phyloP scores from a whole-genome alignment of 1,284 basidiomycete genomes.

The Cryptococcus sp. region DNA sequence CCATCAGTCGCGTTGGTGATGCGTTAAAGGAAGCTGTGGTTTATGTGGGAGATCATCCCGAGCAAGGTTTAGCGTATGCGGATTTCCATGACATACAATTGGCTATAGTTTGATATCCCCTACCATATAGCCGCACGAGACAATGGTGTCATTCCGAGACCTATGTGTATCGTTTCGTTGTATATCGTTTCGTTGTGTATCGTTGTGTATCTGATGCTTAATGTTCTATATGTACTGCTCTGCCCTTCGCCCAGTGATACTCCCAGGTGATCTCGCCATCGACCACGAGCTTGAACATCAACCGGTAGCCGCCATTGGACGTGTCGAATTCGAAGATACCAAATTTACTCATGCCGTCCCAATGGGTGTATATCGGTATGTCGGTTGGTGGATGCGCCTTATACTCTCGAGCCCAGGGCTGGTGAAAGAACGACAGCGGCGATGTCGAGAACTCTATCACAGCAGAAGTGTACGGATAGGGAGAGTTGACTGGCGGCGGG shows the following conservation, averaged over 20 bases:
- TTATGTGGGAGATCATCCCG: too few relatives aligned
- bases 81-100: too few relatives aligned
- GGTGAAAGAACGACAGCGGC: constrained; percentile 18
- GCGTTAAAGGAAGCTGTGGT: too few relatives aligned
- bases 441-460: constrained; percentile 22
- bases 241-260: constrained; percentile 10
- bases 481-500: constrained; percentile 8
- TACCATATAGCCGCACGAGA: too few relatives aligned
- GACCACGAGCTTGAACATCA: constrained; percentile 12
- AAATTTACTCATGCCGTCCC: constrained; percentile 13
- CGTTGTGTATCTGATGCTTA: too few relatives aligned
- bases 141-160: too few relatives aligned
- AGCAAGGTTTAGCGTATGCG: too few relatives aligned
- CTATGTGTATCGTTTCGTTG: too few relatives aligned
- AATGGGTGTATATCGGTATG: constrained; percentile 13
- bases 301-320: neutral
- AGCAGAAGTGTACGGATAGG: constrained; percentile 3
- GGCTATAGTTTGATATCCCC: too few relatives aligned
- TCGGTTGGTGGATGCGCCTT: constrained; percentile 16
- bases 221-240: neutral
- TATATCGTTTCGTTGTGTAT: too few relatives aligned
- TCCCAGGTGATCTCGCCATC: constrained; percentile 15
- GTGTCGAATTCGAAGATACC: constrained; percentile 20
- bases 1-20: too few relatives aligned
- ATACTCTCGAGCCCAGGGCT: constrained; percentile 13